Conservation (phyloP, 805 yeast genomes). For the Jamesozyma spencerorum region DNA sequence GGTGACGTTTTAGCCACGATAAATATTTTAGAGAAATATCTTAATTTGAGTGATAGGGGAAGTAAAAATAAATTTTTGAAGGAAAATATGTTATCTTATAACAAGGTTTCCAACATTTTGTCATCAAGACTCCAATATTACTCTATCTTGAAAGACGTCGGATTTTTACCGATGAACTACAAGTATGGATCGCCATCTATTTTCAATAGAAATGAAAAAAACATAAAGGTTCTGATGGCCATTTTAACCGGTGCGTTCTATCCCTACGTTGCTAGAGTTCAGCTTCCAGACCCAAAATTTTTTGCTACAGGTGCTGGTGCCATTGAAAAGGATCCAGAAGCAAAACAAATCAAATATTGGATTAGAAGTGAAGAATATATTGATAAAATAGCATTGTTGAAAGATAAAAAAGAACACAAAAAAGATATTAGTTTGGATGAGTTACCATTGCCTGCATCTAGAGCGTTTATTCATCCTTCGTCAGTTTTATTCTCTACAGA, state of each 20-base stretch:
- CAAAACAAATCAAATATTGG: slow-evolving; percentile 63
- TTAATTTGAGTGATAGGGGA: slow-evolving; percentile 15
- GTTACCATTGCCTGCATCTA: slow-evolving; percentile 42
- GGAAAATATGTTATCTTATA: slow-evolving; percentile 52
- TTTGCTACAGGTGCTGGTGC: slow-evolving; percentile 66
- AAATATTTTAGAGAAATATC: slow-evolving; percentile 50
- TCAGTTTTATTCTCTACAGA: slow-evolving; percentile 57
- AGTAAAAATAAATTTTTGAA: slow-evolving; percentile 38
- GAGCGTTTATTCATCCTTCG: slow-evolving; percentile 84
- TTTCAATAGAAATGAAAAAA: slow-evolving; percentile 44
- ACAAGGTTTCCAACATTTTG: slow-evolving; percentile 59
- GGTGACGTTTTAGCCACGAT: slow-evolving; percentile 74
- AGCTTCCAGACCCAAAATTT: slow-evolving; percentile 72
- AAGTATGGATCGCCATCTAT: slow-evolving; percentile 19
- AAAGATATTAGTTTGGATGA: slow-evolving; percentile 5
- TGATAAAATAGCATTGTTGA: slow-evolving; percentile 19
- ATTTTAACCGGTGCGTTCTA: slow-evolving; percentile 72
- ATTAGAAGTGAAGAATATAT: slow-evolving; percentile 51
- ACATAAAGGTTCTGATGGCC: slow-evolving; percentile 48
- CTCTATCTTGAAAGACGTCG: slow-evolving; percentile 65
- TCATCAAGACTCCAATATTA: slow-evolving; percentile 64
- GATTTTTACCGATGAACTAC: slow-evolving; percentile 57
- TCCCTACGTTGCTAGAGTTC: slow-evolving; percentile 76
- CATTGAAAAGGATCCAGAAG: slow-evolving; percentile 78
- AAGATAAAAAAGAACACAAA: slow-evolving; percentile 8